Evolutionary conservation across 1,139 yeast species (phyloP), one percentile per base, ranked within the genome.

Genomic region (Geotrichum bryndzae): DNA sequence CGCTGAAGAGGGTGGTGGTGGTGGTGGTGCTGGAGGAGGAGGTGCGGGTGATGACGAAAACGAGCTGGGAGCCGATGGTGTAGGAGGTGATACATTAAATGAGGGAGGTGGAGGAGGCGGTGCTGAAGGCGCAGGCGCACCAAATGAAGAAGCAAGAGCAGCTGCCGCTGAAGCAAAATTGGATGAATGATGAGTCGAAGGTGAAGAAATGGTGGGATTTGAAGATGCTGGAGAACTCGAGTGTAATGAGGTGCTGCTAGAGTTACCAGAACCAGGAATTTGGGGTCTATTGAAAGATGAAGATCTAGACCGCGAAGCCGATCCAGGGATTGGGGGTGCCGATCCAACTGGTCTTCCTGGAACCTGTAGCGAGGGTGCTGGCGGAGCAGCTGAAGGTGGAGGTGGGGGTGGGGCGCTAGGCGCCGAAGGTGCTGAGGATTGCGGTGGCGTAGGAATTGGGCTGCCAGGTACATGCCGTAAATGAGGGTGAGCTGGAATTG

Each of bases 101-200:
- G 72, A 63, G 18, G 74, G 68, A 2, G 68, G 59, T 5, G 71
- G 66, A 60, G 70, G 70, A 58, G 73, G 61, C 3, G 68, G 65
- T n/a, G 72, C 68, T 3, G 70, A 66, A 69, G 67, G 1, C 8
- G 75, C 64, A 22, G 60, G 63, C 33, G 69, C 63, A 48, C 60
- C 64, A 29, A 65, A 53, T 13, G 64, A 58, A 22, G 65, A 55
- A 25, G 61, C 59, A 22, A 61, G 53, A 18, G 64, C 60, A 25
- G 65, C 59, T 18, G 56, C 53, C 8, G 62, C 58, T 18, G 65
- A 58, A 18, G 64, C 51, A 51, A 66, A 64, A 18, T 62, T 56
- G 46, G 61, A 56, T 8, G 60, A 33, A 51, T 57, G n/a, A 18
- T 66, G 61, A 25, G 62, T 56, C 31, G 60, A 25, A 11, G 65